A percentile compares a stretch with the other conserved stretches of the same genome.
phyloP scores from a whole-genome alignment of 2,329 filamentous ascomycete species.

The Beauveria medogensis region DNA sequence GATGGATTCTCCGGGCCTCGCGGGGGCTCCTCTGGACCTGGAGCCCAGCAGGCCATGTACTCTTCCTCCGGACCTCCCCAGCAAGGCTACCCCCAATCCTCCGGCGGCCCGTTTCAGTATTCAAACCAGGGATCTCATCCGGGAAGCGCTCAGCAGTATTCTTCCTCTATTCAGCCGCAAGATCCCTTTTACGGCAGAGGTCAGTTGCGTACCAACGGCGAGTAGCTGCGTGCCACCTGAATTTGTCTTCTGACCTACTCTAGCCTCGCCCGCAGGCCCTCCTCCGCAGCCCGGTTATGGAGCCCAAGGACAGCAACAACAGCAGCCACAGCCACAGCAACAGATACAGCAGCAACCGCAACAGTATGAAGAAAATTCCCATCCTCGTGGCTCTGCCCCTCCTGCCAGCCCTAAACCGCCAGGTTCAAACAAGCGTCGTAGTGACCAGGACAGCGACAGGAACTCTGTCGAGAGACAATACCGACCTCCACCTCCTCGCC shows the following conservation, averaged over 20 bases:
- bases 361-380: conserved; percentile 44
- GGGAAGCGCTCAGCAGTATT: conserved; percentile 24
- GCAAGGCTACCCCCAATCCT: conserved; percentile 24
- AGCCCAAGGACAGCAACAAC: conserved; percentile 31
- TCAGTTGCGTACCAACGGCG: conserved; percentile 36
- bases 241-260: conserved; percentile 23
- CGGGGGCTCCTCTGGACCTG: conserved; percentile 21
- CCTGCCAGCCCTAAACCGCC: conserved; percentile 32
- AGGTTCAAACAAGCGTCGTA: conserved; percentile 31
- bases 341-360: conserved; percentile 17
- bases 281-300: conserved; percentile 21
- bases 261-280: conserved; percentile 44
- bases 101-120: conserved; percentile 24
- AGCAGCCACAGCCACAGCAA: conserved; percentile 18
- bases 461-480: conserved; percentile 31
- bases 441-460: conserved; percentile 35
- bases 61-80: conserved; percentile 23
- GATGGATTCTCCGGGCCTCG: conserved; percentile 26
- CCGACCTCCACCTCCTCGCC: conserved; percentile 27
- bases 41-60: conserved; percentile 26
- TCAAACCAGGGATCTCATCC: conserved; percentile 25
- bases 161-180: conserved; percentile 34
- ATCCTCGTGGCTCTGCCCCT: conserved; percentile 28
- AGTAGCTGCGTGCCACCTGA: conserved; percentile 7
- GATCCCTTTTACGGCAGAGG: conserved; percentile 53